Conservation (phyloP, 176 grass and related monocot species). For the Rhynchospora pubera region DNA sequence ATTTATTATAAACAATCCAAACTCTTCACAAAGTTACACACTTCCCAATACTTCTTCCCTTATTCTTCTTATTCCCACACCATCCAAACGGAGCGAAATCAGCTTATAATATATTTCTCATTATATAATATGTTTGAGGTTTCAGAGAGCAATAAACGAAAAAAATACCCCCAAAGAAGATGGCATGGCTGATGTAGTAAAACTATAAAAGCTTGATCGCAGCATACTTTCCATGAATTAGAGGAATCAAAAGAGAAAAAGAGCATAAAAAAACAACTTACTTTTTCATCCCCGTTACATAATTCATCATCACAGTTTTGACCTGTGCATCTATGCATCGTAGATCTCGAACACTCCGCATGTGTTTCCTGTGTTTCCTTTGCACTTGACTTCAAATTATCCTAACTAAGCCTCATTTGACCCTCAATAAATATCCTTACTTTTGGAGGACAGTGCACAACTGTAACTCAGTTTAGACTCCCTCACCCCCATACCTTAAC, state of each 20-base stretch:
- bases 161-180: not conserved
- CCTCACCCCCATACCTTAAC: not conserved
- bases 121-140: not conserved
- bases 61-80: too few relatives aligned
- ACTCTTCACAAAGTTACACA: too few relatives aligned
- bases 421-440: not conserved
- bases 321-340: conserved; percentile 11
- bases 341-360: conserved; percentile 19
- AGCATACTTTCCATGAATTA: not conserved
- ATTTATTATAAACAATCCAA: too few relatives aligned
- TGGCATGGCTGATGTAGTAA: not conserved
- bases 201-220: not conserved
- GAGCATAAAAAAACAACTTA: conserved; percentile 10
- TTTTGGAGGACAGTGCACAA: not conserved
- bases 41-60: too few relatives aligned
- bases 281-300: conserved; percentile 32
- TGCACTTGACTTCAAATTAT: conserved; percentile 3
- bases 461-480: not conserved
- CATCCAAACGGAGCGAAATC: too few relatives aligned
- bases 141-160: not conserved
- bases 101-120: not conserved
- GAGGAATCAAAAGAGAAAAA: not conserved
- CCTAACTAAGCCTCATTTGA: not conserved
- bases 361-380: conserved; percentile 30
- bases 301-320: conserved; percentile 27